These are phyloP conservation scores for Termitomyces eurrhizus DNA, from an alignment of 768 basidiomycete genomes.

Conservation along the genomic window DNA sequence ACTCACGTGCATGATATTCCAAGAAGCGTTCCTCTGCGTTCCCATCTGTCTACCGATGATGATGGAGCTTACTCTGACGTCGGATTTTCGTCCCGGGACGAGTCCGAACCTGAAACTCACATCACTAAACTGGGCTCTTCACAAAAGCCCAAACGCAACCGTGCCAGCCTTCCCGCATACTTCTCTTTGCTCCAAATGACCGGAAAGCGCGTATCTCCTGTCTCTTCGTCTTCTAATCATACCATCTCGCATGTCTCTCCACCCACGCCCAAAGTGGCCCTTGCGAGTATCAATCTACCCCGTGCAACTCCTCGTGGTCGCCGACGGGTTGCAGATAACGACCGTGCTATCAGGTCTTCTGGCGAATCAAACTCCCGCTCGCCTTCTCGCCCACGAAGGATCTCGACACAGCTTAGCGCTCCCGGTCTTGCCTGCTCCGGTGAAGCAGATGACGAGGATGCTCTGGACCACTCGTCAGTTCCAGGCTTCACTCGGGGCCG, in stretches of 20 bases:
- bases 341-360: slow-evolving; percentile 27
- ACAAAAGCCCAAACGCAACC: slow-evolving; percentile 55
- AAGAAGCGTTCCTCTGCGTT: slow-evolving; percentile 38
- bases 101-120: slow-evolving; percentile 28
- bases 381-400: slow-evolving; percentile 33
- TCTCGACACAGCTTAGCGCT: slow-evolving; percentile 9
- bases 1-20: slow-evolving; percentile 34
- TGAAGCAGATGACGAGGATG: slow-evolving; percentile 34
- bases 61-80: slow-evolving; percentile 40
- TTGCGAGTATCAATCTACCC: slow-evolving; percentile 25
- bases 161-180: slow-evolving; percentile 70
- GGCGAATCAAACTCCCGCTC: slow-evolving; percentile 34
- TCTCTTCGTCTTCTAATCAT: slow-evolving; percentile 45
- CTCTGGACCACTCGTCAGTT: slow-evolving; percentile 44
- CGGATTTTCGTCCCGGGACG: slow-evolving; percentile 36
- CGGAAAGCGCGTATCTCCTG: slow-evolving; percentile 33
- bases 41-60: slow-evolving; percentile 39
- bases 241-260: slow-evolving; percentile 50
- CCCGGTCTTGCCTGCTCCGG: slow-evolving; percentile 13
- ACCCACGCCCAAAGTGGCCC: slow-evolving; percentile 53
- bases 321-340: slow-evolving; percentile 35
- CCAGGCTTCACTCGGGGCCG: slow-evolving; percentile 42
- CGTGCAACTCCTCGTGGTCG: slow-evolving; percentile 53
- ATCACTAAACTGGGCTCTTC: slow-evolving; percentile 24
- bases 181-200: slow-evolving; percentile 67